These are phyloP conservation scores for rapeseed (Brassica napus) DNA, from an alignment of 345 rosid species.

Conservation along the genomic window DNA sequence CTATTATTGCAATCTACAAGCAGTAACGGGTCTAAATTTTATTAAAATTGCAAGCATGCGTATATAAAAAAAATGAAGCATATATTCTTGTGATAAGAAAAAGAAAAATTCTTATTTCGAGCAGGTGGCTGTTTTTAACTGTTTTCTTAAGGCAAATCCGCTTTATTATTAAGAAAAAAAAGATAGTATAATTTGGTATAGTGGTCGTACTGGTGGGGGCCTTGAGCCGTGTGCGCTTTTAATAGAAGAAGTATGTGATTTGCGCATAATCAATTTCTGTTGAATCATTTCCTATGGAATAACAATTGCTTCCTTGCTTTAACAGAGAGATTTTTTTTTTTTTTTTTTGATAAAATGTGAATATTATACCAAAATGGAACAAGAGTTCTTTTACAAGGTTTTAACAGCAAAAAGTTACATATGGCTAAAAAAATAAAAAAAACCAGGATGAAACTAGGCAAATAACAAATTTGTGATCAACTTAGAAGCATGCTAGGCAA, in stretches of 20 bases:
- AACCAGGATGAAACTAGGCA: too few relatives aligned
- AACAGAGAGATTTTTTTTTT: neutral
- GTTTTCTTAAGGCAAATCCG: neutral
- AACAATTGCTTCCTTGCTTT: neutral
- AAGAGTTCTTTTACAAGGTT: neutral
- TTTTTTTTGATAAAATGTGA: too few relatives aligned
- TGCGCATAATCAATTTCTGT: neutral
- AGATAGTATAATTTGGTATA: neutral
- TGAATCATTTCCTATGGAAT: neutral
- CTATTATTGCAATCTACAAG: conserved; percentile 21
- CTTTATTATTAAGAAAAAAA: neutral
- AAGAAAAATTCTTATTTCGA: neutral
- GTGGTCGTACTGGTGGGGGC: neutral
- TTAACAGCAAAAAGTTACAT: too few relatives aligned
- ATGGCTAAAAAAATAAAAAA: too few relatives aligned
- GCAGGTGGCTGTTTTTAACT: neutral
- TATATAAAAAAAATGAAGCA: too few relatives aligned
- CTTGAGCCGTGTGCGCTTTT: neutral
- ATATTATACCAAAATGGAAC: neutral
- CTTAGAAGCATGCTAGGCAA: too few relatives aligned
- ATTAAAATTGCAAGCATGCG: neutral
- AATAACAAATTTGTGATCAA: too few relatives aligned
- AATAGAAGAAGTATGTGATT: neutral
- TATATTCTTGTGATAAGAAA: neutral
- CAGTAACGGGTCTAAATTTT: neutral